phyloP scores from a whole-genome alignment of 2,329 filamentous ascomycete species.

The Fusarium graminum region DNA sequence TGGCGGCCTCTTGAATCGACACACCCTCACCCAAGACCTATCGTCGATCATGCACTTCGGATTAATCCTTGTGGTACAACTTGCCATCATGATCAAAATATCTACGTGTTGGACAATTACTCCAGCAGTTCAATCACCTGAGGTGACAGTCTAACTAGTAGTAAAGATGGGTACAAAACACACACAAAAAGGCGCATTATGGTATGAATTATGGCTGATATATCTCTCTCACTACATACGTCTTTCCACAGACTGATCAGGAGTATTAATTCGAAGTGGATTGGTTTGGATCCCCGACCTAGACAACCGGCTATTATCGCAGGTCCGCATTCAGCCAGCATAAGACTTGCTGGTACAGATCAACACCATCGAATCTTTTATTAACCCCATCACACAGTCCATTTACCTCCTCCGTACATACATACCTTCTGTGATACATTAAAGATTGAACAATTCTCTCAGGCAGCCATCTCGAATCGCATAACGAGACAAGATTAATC shows the following conservation, averaged over 20 bases:
- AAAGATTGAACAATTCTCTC: not conserved
- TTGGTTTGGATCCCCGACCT: no score
- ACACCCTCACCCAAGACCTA: constrained; percentile 19
- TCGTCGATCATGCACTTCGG: constrained; percentile 40
- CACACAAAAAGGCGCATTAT: not conserved
- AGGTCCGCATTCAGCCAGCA: not conserved
- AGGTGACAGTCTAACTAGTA: not conserved
- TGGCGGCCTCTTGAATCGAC: constrained; percentile 33
- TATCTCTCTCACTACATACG: not conserved
- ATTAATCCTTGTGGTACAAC: constrained; percentile 15
- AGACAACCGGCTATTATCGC: constrained; percentile 17
- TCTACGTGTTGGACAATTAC: not conserved
- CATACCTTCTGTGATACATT: not conserved
- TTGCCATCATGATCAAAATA: constrained; percentile 6
- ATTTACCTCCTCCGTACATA: not conserved
- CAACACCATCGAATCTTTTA: not conserved
- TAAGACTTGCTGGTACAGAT: constrained; percentile 6
- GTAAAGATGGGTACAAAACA: not conserved
- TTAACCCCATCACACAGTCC: constrained; percentile 15
- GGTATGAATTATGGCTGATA: not conserved
- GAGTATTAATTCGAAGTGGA: not conserved
- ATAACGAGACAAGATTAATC: constrained; percentile 6
- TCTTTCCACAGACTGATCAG: not conserved
- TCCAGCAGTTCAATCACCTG: not conserved
- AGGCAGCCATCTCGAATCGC: not conserved